Evolutionary conservation across 257 asterid species (phyloP).

Genomic region (Nicotiana tabacum): DNA sequence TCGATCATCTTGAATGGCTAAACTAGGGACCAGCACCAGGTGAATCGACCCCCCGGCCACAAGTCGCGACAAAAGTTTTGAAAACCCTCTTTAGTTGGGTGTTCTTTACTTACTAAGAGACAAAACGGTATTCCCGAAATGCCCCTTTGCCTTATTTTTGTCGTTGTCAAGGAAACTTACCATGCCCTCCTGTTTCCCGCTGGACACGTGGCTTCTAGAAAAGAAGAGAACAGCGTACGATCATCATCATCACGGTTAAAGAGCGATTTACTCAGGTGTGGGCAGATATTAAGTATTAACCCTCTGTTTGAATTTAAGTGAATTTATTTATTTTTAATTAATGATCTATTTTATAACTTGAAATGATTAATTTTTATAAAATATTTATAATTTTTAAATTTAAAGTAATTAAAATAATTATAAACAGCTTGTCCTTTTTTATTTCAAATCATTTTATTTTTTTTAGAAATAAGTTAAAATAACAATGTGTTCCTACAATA

Average conservation of each 20-base stretch:
- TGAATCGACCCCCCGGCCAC: slow-evolving; percentile 13
- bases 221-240: neutral
- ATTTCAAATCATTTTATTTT: too few species aligned
- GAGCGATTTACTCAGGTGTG: too few species aligned
- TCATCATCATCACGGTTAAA: neutral
- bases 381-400: too few species aligned
- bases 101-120: slow-evolving; percentile 11
- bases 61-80: neutral
- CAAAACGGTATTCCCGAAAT: slow-evolving; percentile 19
- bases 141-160: slow-evolving; percentile 17
- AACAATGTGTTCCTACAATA: too few species aligned
- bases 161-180: neutral
- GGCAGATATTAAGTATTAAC: too few species aligned
- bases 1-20: slow-evolving; percentile 18
- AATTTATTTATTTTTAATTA: too few species aligned
- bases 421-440: too few species aligned
- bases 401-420: too few species aligned
- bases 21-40: slow-evolving; percentile 39
- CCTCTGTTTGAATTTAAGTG: too few species aligned
- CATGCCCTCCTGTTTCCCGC: neutral
- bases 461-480: too few species aligned
- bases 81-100: neutral
- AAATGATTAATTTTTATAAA: too few species aligned
- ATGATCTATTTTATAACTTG: too few species aligned
- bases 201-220: neutral